Base-by-base conservation (phyloP, 2,329 filamentous ascomycete genomes). In the Calycina herbarum region DNA sequence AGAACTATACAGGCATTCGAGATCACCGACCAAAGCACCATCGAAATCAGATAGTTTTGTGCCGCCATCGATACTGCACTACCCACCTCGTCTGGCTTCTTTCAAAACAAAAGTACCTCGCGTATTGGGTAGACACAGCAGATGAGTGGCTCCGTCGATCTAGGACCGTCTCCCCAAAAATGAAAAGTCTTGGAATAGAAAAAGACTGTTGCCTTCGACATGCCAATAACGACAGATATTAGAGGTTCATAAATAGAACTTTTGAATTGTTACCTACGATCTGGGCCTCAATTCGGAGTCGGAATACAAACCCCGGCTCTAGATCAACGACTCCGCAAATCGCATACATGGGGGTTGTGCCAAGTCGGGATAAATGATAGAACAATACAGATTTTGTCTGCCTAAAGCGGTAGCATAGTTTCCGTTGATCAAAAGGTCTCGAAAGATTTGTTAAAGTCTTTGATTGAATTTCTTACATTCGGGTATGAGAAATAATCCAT, bases 331-430 rank as follows among this genome's bases (percentile, higher is more conserved):
- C n/a, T 11, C n/a, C 20, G 7, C 45, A 24, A 51, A 24, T 51
- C 45, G 45, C 45, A 51, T 51, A 51, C n/a, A 51, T 51, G 6
- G 45, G 45, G 20, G 45, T 48, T 5, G n/a, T 48, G 62, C 62
- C 20, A 57, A 61, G 45, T 31, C 24, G 24, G 24, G 60, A 54
- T 51, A 54, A 63, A 60, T 62, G 38, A 11, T 29, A 20, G n/a
- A 48, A 48, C 45, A 48, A 20, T 24, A 64, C 29, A 20, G 13
- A 31, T 40, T n/a, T 40, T 58, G 64, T 54, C 64, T 65, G 62
- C 62, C 62, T 60, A 48, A 40, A 62, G 24, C 58, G 59, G 60
- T 27, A 58, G 40, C 31, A 59, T 54, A 40, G 24, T 56, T 54
- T 66, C 60, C 60, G 56, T 40, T 38, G 60, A 29, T 65, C 57